Conservation (phyloP, 2,329 filamentous ascomycete genomes). For the Ilyonectria destructans region DNA sequence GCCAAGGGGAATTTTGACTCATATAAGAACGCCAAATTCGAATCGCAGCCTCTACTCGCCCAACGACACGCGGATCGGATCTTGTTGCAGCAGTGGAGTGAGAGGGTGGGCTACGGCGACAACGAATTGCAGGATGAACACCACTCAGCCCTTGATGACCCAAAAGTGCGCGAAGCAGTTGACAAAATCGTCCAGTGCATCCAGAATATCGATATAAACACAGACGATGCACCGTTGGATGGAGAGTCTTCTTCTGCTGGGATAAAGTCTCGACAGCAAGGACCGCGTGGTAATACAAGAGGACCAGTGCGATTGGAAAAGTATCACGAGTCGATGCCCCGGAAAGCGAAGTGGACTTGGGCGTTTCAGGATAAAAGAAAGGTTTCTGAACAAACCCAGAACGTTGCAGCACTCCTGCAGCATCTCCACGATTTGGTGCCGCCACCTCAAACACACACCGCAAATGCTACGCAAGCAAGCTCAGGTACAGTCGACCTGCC, state of each 20-base stretch:
- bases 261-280: not conserved
- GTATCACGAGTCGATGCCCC: not conserved
- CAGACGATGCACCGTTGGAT: not conserved
- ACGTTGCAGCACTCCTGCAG: not conserved
- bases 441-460: not conserved
- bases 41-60: not conserved
- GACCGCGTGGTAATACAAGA: not conserved
- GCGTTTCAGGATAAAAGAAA: conserved; percentile 1
- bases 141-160: too few species aligned
- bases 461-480: not conserved
- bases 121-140: not conserved
- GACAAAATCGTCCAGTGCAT: too few species aligned
- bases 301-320: conserved; percentile 4
- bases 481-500: not conserved
- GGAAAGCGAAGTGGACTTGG: conserved; percentile 1
- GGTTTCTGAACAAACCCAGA: conserved; percentile 1
- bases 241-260: not conserved
- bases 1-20: not conserved
- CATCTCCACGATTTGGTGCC: not conserved
- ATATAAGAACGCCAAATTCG: conserved; percentile 2
- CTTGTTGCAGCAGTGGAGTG: conserved; percentile 6
- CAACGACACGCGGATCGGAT: not conserved
- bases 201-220: too few species aligned
- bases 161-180: too few species aligned
- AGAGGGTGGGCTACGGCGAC: not conserved